Percentiles rank a stretch among this genome's conserved stretches.
phyloP scores from a whole-genome alignment of 164 flowering plant genomes.

The Magnolia changhungtana region DNA sequence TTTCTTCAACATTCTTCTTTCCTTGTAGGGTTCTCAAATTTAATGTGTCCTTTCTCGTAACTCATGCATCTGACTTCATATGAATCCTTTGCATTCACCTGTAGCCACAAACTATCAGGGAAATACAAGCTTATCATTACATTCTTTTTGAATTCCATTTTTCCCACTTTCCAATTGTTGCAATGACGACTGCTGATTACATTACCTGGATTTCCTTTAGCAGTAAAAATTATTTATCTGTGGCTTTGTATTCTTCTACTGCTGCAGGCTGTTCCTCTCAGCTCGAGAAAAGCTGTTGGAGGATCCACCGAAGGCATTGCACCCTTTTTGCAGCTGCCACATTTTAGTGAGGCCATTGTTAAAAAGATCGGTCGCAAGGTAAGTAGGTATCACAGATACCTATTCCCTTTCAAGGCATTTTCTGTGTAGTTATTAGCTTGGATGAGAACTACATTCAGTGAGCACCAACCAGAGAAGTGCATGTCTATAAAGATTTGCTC shows the following conservation, averaged over 20 bases:
- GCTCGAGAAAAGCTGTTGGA: constrained; percentile 73
- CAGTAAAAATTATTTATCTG: background rate
- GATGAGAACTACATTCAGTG: too few relatives aligned
- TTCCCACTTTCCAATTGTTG: background rate
- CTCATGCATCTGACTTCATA: too few relatives aligned
- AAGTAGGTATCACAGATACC: constrained; percentile 1
- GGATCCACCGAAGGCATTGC: constrained; percentile 82
- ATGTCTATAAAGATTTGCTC: too few relatives aligned
- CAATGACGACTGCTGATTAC: background rate
- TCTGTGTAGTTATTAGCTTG: too few relatives aligned
- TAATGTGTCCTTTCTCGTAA: too few relatives aligned
- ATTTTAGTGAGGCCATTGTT: constrained; percentile 66
- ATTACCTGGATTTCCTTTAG: background rate
- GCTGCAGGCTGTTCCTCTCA: constrained; percentile 92
- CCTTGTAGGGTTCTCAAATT: too few relatives aligned
- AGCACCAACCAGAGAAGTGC: too few relatives aligned
- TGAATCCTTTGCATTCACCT: too few relatives aligned
- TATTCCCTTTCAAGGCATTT: background rate
- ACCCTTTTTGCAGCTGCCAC: constrained; percentile 93
- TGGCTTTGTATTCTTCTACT: background rate
- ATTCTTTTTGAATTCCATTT: too few relatives aligned
- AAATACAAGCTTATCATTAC: too few relatives aligned
- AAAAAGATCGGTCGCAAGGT: constrained; percentile 87
- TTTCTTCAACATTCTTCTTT: too few relatives aligned
- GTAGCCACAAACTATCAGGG: too few relatives aligned